Percentiles rank a stretch among this genome's conserved stretches.
Conservation (phyloP, 2,329 filamentous ascomycete genomes). For the Fusarium oligoseptatum region DNA sequence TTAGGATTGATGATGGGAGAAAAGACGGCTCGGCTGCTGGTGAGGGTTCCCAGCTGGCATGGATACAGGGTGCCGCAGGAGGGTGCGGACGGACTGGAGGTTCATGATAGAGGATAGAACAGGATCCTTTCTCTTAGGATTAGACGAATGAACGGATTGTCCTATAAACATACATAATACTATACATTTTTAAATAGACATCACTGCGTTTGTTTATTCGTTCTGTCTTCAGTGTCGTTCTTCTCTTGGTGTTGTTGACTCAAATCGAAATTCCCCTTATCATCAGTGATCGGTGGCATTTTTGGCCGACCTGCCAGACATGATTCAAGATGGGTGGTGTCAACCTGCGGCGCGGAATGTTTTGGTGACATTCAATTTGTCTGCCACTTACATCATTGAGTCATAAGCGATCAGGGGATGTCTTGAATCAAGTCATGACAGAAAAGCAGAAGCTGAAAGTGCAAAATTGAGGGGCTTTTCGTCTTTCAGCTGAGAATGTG, state of each 20-base stretch:
- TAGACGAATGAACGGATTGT: slow-evolving; percentile 47
- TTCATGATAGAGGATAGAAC: slow-evolving; percentile 46
- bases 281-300: slow-evolving; percentile 5
- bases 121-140: slow-evolving; percentile 40
- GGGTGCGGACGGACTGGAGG: slow-evolving; percentile 16
- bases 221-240: neutral
- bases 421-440: neutral
- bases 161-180: slow-evolving; percentile 40
- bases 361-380: slow-evolving; percentile 19
- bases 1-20: slow-evolving; percentile 45
- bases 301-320: slow-evolving; percentile 1
- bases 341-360: slow-evolving; percentile 15
- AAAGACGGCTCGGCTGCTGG: slow-evolving; percentile 36
- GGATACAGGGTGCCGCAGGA: slow-evolving; percentile 35
- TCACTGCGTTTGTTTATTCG: neutral
- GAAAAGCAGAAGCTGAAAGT: neutral
- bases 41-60: slow-evolving; percentile 38
- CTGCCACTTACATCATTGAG: slow-evolving; percentile 36
- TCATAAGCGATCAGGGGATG: neutral
- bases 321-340: neutral
- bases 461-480: neutral
- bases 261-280: neutral
- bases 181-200: slow-evolving; percentile 22
- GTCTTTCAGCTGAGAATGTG: neutral
- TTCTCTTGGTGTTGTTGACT: neutral